phyloP scores from a whole-genome alignment of 1,284 basidiomycete genomes.

The Athelia psychrophila region DNA sequence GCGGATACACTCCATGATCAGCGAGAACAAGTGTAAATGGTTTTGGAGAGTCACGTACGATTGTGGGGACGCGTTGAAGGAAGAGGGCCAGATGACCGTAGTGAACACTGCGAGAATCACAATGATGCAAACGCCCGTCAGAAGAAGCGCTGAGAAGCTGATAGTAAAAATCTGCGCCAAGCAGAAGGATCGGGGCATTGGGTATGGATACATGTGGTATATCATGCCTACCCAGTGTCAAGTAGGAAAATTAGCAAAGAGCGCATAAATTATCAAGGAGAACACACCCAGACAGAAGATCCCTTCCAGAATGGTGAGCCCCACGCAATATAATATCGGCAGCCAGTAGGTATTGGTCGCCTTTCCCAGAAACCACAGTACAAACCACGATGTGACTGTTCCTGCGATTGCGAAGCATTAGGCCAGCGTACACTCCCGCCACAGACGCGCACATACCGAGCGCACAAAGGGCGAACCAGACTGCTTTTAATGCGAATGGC shows the following conservation, averaged over 20 bases:
- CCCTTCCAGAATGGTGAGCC: constrained; percentile 21
- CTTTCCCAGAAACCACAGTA: constrained; percentile 17
- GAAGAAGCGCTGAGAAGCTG: not conserved
- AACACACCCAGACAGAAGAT: constrained; percentile 24
- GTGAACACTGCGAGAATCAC: not conserved
- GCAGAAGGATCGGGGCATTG: not conserved
- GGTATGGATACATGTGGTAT: not conserved
- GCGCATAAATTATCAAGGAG: not conserved
- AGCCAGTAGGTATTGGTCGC: constrained; percentile 19
- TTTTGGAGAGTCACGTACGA: no score
- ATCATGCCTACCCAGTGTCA: not conserved
- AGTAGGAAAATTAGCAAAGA: constrained; percentile 8
- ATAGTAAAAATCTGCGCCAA: not conserved
- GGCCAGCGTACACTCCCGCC: no score
- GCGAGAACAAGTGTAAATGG: not conserved
- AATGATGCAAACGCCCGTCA: not conserved
- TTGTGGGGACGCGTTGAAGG: not conserved
- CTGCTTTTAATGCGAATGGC: constrained; percentile 21
- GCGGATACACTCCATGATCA: not conserved
- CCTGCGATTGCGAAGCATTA: constrained; percentile 10
- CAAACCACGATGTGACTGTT: constrained; percentile 18
- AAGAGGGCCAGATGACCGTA: not conserved
- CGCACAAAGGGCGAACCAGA: constrained; percentile 23
- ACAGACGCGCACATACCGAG: constrained; percentile 12
- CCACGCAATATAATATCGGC: constrained; percentile 16